Evolutionary conservation across 495 filamentous ascomycete genomes (phyloP).

Genomic region (Aeminium ludgeri): DNA sequence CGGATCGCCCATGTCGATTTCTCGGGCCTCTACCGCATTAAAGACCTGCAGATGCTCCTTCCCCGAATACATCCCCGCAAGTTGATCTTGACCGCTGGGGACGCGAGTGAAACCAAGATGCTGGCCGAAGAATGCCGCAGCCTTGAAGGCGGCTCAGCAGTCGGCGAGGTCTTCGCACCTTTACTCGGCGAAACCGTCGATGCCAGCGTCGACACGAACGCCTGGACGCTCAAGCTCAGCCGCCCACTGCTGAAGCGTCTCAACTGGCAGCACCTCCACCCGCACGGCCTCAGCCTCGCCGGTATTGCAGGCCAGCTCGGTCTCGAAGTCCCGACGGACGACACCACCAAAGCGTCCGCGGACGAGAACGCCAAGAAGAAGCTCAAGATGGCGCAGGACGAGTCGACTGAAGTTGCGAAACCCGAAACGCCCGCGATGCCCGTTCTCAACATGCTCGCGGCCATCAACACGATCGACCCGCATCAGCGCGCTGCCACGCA

Average conservation of each 20-base stretch:
- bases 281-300: slow-evolving; percentile 65
- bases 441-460: slow-evolving; percentile 61
- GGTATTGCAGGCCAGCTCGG: slow-evolving; percentile 56
- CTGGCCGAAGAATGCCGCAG: slow-evolving; percentile 62
- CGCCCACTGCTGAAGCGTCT: slow-evolving; percentile 64
- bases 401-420: slow-evolving; percentile 6
- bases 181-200: slow-evolving; percentile 51
- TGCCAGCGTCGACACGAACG: slow-evolving; percentile 93
- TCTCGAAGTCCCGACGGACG: slow-evolving; percentile 19
- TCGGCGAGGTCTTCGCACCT: slow-evolving; percentile 50
- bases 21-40: slow-evolving; percentile 78
- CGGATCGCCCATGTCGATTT: slow-evolving; percentile 81
- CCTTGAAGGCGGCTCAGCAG: slow-evolving; percentile 17
- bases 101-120: slow-evolving; percentile 52
- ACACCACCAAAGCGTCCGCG: slow-evolving; percentile 13
- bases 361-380: slow-evolving; percentile 48
- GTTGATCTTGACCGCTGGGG: slow-evolving; percentile 73
- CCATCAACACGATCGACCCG: slow-evolving; percentile 41
- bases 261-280: slow-evolving; percentile 75
- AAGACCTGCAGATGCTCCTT: slow-evolving; percentile 82
- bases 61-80: slow-evolving; percentile 89
- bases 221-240: slow-evolving; percentile 84
- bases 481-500: slow-evolving; percentile 40
- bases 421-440: slow-evolving; percentile 30
- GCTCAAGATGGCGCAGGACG: slow-evolving; percentile 25